These are phyloP conservation scores for Coemansia sp. DNA, from an alignment of 192 early-diverging fungal genomes.

Conservation along the genomic window DNA sequence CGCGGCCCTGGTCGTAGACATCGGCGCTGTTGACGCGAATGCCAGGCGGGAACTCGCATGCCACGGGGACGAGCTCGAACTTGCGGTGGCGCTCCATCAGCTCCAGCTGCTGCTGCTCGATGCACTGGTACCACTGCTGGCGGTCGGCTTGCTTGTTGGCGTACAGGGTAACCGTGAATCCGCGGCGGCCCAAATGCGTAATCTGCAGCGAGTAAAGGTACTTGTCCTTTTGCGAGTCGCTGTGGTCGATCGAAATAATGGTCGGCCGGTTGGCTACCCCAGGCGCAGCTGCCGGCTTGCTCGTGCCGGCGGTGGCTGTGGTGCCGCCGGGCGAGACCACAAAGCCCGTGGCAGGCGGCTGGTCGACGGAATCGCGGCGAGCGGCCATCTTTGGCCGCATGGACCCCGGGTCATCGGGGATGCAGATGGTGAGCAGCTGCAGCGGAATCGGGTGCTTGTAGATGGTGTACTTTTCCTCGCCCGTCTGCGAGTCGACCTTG, in stretches of 20 bases:
- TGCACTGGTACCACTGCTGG: slow-evolving; percentile 83
- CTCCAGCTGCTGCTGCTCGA: slow-evolving; percentile 60
- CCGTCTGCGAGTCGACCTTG: slow-evolving; percentile 63
- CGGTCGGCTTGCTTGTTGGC: slow-evolving; percentile 74
- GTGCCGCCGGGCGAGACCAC: slow-evolving; percentile 19
- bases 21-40: slow-evolving; percentile 56
- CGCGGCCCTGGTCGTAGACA: slow-evolving; percentile 62
- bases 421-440: slow-evolving; percentile 68
- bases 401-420: slow-evolving; percentile 57
- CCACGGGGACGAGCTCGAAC: slow-evolving; percentile 57
- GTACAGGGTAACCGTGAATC: slow-evolving; percentile 73
- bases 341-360: slow-evolving; percentile 4
- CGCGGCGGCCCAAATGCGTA: slow-evolving; percentile 72
- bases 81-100: slow-evolving; percentile 53
- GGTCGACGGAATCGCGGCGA: slow-evolving; percentile 37
- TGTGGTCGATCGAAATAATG: slow-evolving; percentile 38
- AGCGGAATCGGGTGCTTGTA: slow-evolving; percentile 81
- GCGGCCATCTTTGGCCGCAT: slow-evolving; percentile 53
- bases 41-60: slow-evolving; percentile 49
- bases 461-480: slow-evolving; percentile 59
- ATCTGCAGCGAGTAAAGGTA: slow-evolving; percentile 76
- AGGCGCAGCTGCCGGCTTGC: not conserved
- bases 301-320: slow-evolving; percentile 2
- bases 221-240: slow-evolving; percentile 57
- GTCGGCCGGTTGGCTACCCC: slow-evolving; percentile 15